Evolutionary conservation across 306 rosid genomes (phyloP).

Genomic region (Rosa persica): DNA sequence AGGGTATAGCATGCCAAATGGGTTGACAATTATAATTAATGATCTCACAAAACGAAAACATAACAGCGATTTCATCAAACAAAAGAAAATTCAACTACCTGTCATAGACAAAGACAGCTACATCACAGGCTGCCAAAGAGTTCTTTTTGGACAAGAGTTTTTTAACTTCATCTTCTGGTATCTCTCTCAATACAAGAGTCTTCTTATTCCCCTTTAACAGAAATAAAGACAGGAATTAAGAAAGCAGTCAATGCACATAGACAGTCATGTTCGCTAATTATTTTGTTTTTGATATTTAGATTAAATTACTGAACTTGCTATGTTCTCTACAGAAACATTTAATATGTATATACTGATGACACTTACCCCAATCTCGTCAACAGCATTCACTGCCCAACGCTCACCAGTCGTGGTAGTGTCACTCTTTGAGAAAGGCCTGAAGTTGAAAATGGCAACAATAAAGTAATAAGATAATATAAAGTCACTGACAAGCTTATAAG

Average conservation of each 20-base stretch:
- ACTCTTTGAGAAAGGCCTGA: constrained; percentile 69
- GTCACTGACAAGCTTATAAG: not conserved
- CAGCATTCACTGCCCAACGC: constrained; percentile 63
- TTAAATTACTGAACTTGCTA: not conserved
- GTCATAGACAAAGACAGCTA: constrained; percentile 86
- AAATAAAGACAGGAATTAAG: constrained; percentile 23
- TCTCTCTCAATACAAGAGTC: constrained; percentile 84
- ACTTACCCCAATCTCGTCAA: constrained; percentile 74
- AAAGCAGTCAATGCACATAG: not conserved
- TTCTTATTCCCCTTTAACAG: constrained; percentile 60
- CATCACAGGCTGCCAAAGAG: constrained; percentile 84
- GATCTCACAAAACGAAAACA: not conserved
- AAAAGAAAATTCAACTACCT: constrained; percentile 41
- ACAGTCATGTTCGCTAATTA: not conserved
- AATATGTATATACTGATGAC: constrained; percentile 6
- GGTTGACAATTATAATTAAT: not conserved
- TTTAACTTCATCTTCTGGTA: constrained; percentile 68
- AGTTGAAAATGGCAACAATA: constrained; percentile 18
- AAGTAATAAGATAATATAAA: constrained; percentile 30
- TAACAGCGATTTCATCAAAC: not conserved
- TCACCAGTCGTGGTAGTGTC: constrained; percentile 53
- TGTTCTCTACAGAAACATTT: not conserved
- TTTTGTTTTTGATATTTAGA: not conserved
- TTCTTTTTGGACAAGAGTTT: constrained; percentile 52
- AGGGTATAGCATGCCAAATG: not conserved